Evolutionary conservation across 306 rosid species (phyloP).

Genomic region (Rosa lucieae): DNA sequence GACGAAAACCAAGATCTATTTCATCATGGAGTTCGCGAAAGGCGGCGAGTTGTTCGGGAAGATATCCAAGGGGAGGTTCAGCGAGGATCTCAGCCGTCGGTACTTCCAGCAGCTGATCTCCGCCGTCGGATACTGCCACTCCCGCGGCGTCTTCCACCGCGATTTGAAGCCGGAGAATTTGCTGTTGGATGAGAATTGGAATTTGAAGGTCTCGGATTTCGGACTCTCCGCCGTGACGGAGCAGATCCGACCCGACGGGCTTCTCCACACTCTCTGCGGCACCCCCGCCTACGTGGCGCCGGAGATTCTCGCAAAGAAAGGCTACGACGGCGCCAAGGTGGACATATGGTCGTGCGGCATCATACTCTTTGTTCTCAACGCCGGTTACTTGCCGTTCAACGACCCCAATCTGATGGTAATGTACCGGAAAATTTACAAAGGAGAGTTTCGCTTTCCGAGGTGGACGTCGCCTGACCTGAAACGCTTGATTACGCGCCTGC

Average conservation of each 20-base stretch:
- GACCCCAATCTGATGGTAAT: conserved; percentile 47
- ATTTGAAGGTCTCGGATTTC: conserved; percentile 66
- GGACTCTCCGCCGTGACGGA: conserved; percentile 67
- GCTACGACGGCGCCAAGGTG: conserved; percentile 73
- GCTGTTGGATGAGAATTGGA: conserved; percentile 59
- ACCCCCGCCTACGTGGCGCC: conserved; percentile 93
- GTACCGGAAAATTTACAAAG: conserved; percentile 72
- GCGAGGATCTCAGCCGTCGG: conserved; percentile 54
- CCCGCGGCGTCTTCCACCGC: conserved; percentile 69
- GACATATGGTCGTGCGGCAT: conserved; percentile 91
- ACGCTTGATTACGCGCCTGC: conserved; percentile 42
- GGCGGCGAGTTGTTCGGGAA: conserved; percentile 72
- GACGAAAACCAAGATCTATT: conserved; percentile 70
- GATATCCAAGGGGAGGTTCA: conserved; percentile 43
- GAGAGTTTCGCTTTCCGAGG: conserved; percentile 61
- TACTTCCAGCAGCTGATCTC: conserved; percentile 77
- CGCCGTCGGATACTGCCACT: conserved; percentile 74
- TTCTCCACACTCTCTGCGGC: conserved; percentile 79
- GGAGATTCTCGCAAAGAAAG: conserved; percentile 66
- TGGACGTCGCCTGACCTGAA: conserved; percentile 51
- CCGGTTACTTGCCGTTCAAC: conserved; percentile 72
- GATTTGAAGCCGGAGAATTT: conserved; percentile 89
- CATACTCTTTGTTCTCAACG: conserved; percentile 51
- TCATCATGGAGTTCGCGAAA: conserved; percentile 69
- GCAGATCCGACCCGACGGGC: conserved; percentile 57